phyloP scores from a whole-genome alignment of 352 stramenopile genomes.

The Saprolegnia parasitica region DNA sequence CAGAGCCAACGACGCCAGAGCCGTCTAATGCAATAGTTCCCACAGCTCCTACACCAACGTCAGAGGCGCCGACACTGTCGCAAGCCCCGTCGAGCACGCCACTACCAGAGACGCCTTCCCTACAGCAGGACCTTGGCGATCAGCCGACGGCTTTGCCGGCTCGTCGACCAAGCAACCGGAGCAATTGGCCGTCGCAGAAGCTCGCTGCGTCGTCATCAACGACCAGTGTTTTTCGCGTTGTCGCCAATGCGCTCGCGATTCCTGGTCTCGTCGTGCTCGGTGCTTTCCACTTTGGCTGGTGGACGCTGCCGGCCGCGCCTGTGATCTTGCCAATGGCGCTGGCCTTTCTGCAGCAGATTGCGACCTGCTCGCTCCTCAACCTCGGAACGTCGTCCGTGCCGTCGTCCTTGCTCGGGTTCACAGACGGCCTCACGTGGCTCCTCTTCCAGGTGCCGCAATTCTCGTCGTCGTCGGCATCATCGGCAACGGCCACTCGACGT shows the following conservation, averaged over 20 bases:
- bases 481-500: not conserved
- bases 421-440: conserved; percentile 17
- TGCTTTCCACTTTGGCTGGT: conserved; percentile 20
- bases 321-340: conserved; percentile 1
- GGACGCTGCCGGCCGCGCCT: not conserved
- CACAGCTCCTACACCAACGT: not conserved
- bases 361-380: conserved; percentile 14
- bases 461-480: not conserved
- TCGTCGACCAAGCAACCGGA: not conserved
- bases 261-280: not conserved
- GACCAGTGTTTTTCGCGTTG: conserved; percentile 6
- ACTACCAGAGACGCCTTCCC: not conserved
- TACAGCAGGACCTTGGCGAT: not conserved
- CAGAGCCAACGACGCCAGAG: not conserved
- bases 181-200: conserved; percentile 20
- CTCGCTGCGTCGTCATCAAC: not conserved
- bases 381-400: not conserved
- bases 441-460: conserved; percentile 9
- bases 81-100: not conserved
- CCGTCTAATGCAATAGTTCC: not conserved
- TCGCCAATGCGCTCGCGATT: conserved; percentile 1
- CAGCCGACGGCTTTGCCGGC: conserved; percentile 7
- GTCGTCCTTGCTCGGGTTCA: not conserved
- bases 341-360: not conserved
- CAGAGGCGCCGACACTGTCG: not conserved